Conservation (phyloP, 2,329 filamentous ascomycete species). For the Raffaelea arxii region DNA sequence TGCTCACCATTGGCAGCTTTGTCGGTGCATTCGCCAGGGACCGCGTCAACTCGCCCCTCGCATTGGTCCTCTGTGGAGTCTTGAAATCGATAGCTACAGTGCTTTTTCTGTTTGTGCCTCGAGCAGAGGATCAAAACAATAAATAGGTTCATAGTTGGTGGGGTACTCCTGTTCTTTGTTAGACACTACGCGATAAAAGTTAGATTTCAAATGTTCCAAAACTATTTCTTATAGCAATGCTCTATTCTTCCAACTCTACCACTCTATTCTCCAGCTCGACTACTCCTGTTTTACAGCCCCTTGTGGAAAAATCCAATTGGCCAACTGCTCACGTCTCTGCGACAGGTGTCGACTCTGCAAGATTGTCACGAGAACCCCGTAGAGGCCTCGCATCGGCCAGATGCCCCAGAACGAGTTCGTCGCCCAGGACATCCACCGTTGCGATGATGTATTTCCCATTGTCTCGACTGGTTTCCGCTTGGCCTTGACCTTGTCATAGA, state of each 20-base stretch:
- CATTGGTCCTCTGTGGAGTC: background rate
- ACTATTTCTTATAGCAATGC: too few species aligned
- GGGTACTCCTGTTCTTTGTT: too few species aligned
- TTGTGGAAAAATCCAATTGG: too few species aligned
- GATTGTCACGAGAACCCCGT: conserved; percentile 30
- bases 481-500: conserved; percentile 59
- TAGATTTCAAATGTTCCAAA: too few species aligned
- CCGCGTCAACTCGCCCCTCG: background rate
- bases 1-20: background rate
- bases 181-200: too few species aligned
- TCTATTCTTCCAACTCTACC: too few species aligned
- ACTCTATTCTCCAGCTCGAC: too few species aligned
- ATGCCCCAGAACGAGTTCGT: conserved; percentile 20
- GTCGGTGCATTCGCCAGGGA: background rate
- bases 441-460: conserved; percentile 14
- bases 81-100: background rate
- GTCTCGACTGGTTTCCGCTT: conserved; percentile 21
- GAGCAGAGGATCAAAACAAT: background rate
- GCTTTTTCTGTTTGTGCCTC: background rate
- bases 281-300: too few species aligned
- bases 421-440: conserved; percentile 24
- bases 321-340: too few species aligned
- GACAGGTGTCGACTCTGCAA: too few species aligned
- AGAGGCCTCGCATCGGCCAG: conserved; percentile 35
- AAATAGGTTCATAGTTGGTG: too few species aligned